A percentile compares a stretch with the other conserved stretches of the same genome.
These are phyloP conservation scores for Rhynchospora pubera DNA, from an alignment of 176 grass and related monocot genomes.

Conservation along the genomic window DNA sequence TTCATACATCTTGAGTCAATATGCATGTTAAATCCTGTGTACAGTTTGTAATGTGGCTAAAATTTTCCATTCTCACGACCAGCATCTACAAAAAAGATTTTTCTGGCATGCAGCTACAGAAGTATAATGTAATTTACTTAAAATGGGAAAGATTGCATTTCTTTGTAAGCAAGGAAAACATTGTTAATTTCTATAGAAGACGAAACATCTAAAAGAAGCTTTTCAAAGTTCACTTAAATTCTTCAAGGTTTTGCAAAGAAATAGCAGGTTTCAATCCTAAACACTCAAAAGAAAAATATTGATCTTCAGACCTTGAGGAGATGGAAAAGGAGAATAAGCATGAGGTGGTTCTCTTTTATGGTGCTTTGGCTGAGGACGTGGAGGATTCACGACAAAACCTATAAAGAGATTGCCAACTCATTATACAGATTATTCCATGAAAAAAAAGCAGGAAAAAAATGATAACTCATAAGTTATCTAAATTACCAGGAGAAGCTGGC, in stretches of 20 bases:
- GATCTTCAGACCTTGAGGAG: constrained; percentile 42
- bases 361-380: constrained; percentile 36
- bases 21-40: not conserved
- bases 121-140: not conserved
- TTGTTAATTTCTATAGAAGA: not conserved
- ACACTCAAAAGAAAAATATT: not conserved
- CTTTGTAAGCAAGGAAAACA: not conserved
- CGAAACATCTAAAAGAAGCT: not conserved
- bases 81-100: not conserved
- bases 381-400: constrained; percentile 30
- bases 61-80: not conserved
- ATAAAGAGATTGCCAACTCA: constrained; percentile 14
- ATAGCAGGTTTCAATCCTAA: constrained; percentile 2
- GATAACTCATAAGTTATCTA: not conserved
- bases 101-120: not conserved
- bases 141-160: not conserved
- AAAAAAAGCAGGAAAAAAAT: not conserved
- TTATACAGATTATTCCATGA: constrained; percentile 7
- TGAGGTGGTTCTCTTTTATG: constrained; percentile 34
- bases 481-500: constrained; percentile 51
- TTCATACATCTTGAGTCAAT: not conserved
- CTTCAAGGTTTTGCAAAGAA: not conserved
- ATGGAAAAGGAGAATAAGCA: constrained; percentile 35
- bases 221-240: not conserved
- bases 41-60: not conserved